Conservation (phyloP, 768 basidiomycete genomes). For the Chalciporus piperatus region DNA sequence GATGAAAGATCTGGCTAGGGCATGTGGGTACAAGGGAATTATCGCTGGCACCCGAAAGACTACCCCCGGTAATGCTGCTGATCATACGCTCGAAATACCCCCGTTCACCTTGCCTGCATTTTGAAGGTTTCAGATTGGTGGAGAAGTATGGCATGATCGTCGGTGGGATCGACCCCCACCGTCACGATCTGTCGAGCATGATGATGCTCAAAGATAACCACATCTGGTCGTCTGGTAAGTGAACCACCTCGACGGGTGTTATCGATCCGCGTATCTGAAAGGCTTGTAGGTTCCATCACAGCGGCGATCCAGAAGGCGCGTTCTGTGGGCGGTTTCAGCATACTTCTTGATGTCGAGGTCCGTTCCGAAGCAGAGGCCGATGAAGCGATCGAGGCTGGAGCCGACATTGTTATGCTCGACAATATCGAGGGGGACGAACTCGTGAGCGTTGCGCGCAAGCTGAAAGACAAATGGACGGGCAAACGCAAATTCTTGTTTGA, state of each 20-base stretch:
- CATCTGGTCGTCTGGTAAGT: slow-evolving; percentile 90
- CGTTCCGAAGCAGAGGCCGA: slow-evolving; percentile 85
- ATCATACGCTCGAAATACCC: not conserved
- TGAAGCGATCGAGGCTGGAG: slow-evolving; percentile 96
- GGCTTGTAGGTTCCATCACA: slow-evolving; percentile 76
- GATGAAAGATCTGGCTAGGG: slow-evolving; percentile 74
- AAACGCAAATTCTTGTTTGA: slow-evolving; percentile 87
- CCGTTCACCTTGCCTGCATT: slow-evolving; percentile 7
- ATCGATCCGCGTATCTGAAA: slow-evolving; percentile 1
- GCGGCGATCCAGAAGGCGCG: slow-evolving; percentile 84
- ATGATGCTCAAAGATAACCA: slow-evolving; percentile 99
- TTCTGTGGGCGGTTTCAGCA: slow-evolving; percentile 85
- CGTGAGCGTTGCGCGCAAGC: slow-evolving; percentile 56
- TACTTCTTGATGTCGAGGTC: slow-evolving; percentile 93
- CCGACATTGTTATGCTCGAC: slow-evolving; percentile 94
- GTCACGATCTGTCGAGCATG: slow-evolving; percentile 97
- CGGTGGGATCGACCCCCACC: slow-evolving; percentile 93
- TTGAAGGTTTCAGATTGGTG: slow-evolving; percentile 83
- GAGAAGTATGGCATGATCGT: slow-evolving; percentile 99
- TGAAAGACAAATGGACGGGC: slow-evolving; percentile 79
- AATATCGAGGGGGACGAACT: slow-evolving; percentile 83
- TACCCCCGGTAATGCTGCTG: slow-evolving; percentile 62
- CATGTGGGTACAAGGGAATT: slow-evolving; percentile 79
- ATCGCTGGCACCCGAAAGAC: slow-evolving; percentile 97
- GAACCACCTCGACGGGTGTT: not conserved